Conservation (phyloP, 345 rosid species). For the Rhizophora mangle region DNA sequence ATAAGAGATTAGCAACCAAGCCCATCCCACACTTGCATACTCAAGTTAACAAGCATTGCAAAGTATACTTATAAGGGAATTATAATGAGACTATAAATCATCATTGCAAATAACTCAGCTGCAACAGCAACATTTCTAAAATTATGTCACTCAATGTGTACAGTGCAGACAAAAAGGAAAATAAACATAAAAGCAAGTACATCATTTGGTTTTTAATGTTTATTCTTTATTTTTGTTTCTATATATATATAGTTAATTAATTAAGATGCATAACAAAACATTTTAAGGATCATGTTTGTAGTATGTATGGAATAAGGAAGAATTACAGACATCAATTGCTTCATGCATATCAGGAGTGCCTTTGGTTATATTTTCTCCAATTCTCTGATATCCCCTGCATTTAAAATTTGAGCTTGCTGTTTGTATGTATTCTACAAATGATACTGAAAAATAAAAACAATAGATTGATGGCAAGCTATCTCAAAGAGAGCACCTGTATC, state of each 20-base stretch:
- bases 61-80: too few relatives aligned
- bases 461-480: background rate
- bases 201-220: background rate
- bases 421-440: background rate
- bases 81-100: too few relatives aligned
- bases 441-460: background rate
- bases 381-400: slow-evolving; percentile 81
- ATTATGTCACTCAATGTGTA: background rate
- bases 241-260: background rate
- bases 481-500: slow-evolving; percentile 57
- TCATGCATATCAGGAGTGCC: slow-evolving; percentile 75
- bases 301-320: background rate
- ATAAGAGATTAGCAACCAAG: too few relatives aligned
- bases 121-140: background rate
- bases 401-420: slow-evolving; percentile 7
- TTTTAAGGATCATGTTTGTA: background rate
- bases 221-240: background rate
- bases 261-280: background rate
- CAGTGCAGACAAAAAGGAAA: background rate
- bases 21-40: too few relatives aligned
- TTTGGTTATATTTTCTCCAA: slow-evolving; percentile 80
- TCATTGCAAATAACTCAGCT: too few relatives aligned
- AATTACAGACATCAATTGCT: slow-evolving; percentile 71
- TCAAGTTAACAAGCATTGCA: too few relatives aligned
- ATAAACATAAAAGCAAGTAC: background rate